Evolutionary conservation across 2,329 filamentous ascomycete species (phyloP).

Genomic region (Claviceps arundinis): DNA sequence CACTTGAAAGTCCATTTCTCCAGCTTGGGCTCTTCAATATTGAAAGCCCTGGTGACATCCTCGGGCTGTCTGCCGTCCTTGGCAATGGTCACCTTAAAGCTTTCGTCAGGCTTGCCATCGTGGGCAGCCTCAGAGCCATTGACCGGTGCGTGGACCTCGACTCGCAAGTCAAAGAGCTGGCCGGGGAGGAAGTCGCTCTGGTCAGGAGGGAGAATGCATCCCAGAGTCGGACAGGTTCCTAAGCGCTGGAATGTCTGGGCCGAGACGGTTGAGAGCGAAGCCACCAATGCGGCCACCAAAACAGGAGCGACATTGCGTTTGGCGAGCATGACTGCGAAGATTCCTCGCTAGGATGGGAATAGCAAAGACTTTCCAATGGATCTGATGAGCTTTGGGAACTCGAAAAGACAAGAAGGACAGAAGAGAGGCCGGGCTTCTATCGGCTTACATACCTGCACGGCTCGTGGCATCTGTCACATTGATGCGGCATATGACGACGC

Average conservation of each 20-base stretch:
- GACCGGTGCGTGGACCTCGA: constrained; percentile 68
- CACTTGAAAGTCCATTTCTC: constrained; percentile 77
- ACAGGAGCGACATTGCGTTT: constrained; percentile 23
- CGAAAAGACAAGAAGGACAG: not conserved
- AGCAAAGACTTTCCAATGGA: not conserved
- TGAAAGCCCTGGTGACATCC: constrained; percentile 53
- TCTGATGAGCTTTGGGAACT: not conserved
- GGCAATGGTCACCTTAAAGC: constrained; percentile 61
- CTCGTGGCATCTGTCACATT: not conserved
- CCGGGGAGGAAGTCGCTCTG: constrained; percentile 71
- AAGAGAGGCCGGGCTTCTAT: not conserved
- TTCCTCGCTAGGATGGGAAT: not conserved
- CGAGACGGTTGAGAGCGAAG: constrained; percentile 26
- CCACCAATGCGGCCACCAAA: constrained; percentile 11
- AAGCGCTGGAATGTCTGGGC: constrained; percentile 48
- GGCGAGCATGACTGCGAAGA: constrained; percentile 17
- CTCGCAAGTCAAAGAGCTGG: constrained; percentile 71
- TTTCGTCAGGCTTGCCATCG: constrained; percentile 53
- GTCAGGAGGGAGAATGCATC: constrained; percentile 47
- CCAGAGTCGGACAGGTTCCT: constrained; percentile 45
- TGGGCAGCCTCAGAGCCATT: constrained; percentile 72
- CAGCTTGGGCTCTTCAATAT: constrained; percentile 53
- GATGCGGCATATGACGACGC: not conserved
- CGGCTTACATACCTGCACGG: not conserved
- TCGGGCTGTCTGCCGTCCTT: constrained; percentile 45